These are phyloP conservation scores for Aegilops speltoides DNA, from an alignment of 176 grass and related monocot species.

Conservation along the genomic window DNA sequence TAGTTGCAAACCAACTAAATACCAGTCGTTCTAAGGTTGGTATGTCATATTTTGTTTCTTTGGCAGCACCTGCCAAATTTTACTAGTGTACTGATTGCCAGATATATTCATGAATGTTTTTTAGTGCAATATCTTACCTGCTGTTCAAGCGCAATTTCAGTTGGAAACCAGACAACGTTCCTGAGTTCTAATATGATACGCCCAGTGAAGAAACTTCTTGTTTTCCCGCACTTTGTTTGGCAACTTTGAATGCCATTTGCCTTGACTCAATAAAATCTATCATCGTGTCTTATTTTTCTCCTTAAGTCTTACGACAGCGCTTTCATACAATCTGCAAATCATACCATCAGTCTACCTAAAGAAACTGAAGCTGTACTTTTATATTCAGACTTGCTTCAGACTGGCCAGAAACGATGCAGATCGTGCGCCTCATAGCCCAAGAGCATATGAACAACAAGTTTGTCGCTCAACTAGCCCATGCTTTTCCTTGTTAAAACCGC, in stretches of 20 bases:
- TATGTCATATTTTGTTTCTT: not conserved
- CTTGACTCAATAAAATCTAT: not conserved
- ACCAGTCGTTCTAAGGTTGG: not conserved
- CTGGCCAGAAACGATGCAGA: slow-evolving; percentile 98
- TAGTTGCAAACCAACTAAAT: not conserved
- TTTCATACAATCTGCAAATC: not conserved
- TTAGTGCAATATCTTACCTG: not conserved
- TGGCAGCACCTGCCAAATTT: not conserved
- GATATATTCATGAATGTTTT: slow-evolving; percentile 8
- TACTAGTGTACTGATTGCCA: not conserved
- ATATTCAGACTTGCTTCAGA: slow-evolving; percentile 77
- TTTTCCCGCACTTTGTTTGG: slow-evolving; percentile 4
- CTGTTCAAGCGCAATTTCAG: slow-evolving; percentile 1
- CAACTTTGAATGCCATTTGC: not conserved
- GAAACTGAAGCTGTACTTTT: slow-evolving; percentile 33
- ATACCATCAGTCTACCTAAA: not conserved
- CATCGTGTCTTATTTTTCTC: not conserved
- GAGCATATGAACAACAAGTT: slow-evolving; percentile 99
- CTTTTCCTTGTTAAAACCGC: slow-evolving; percentile 10
- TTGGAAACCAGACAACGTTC: not conserved
- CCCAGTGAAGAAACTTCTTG: not conserved
- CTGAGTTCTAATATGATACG: not conserved
- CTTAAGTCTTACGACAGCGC: not conserved
- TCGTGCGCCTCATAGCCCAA: slow-evolving; percentile 93
- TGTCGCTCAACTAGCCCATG: slow-evolving; percentile 21